phyloP scores from a whole-genome alignment of 352 stramenopile species.

The Blastocystis sp. region DNA sequence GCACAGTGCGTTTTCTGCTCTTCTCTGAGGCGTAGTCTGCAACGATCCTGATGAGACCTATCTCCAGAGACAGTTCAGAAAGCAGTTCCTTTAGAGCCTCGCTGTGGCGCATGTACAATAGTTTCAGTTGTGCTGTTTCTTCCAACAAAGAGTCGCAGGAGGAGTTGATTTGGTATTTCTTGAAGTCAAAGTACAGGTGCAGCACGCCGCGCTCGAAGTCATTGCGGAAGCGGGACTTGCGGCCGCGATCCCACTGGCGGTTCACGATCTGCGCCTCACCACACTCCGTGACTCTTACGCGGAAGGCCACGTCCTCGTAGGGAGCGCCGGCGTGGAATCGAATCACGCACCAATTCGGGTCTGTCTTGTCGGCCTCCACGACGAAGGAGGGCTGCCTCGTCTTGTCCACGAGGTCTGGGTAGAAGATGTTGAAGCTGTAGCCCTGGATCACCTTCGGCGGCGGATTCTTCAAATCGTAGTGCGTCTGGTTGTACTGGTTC shows the following conservation, averaged over 20 bases:
- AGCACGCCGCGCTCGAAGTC: slow-evolving; percentile 96
- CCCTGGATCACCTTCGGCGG: slow-evolving; percentile 98
- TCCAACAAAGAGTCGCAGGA: background rate
- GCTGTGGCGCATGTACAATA: slow-evolving; percentile 23
- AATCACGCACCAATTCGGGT: slow-evolving; percentile 93
- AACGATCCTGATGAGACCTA: slow-evolving; percentile 64
- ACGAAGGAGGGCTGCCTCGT: slow-evolving; percentile 88
- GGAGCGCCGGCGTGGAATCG: slow-evolving; percentile 92
- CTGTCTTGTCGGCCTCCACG: slow-evolving; percentile 85
- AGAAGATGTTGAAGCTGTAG: slow-evolving; percentile 99
- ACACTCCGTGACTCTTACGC: background rate
- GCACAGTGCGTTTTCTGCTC: background rate
- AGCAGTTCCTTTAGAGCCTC: background rate
- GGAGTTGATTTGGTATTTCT: slow-evolving; percentile 73
- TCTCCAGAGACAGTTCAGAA: slow-evolving; percentile 53
- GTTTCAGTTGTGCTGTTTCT: background rate
- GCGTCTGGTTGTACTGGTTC: slow-evolving; percentile 99
- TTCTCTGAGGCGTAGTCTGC: background rate
- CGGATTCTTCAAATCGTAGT: slow-evolving; percentile 98
- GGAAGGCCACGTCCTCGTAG: slow-evolving; percentile 99
- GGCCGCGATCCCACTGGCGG: slow-evolving; percentile 93
- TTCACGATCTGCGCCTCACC: slow-evolving; percentile 87
- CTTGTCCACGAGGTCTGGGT: slow-evolving; percentile 96
- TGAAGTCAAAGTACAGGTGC: slow-evolving; percentile 98
- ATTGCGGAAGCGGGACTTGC: slow-evolving; percentile 93